These are phyloP conservation scores for Pichia inconspicua DNA, from an alignment of 1,139 yeast species.

Conservation along the genomic window DNA sequence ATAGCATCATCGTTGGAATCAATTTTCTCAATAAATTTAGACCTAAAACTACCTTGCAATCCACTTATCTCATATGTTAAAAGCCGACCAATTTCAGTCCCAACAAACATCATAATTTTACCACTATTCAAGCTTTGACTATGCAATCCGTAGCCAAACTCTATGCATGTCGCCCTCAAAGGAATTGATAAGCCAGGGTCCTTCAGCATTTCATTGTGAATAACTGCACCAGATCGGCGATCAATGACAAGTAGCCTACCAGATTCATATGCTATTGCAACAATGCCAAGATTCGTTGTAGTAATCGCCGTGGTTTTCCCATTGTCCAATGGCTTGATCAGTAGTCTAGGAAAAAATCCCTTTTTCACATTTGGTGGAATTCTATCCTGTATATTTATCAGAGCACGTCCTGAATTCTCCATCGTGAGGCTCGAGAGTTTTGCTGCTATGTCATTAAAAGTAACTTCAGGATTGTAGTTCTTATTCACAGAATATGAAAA, in stretches of 20 bases:
- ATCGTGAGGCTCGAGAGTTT: conserved; percentile 26
- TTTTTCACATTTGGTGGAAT: conserved; percentile 40
- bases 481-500: conserved; percentile 57
- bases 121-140: conserved; percentile 55
- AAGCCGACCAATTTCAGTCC: conserved; percentile 74
- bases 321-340: conserved; percentile 38
- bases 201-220: conserved; percentile 45
- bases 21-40: conserved; percentile 44
- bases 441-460: conserved; percentile 22
- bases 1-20: conserved; percentile 46
- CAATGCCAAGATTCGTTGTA: conserved; percentile 76
- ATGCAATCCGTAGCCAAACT: conserved; percentile 57
- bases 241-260: conserved; percentile 76
- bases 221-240: conserved; percentile 74
- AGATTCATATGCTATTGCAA: conserved; percentile 69
- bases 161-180: conserved; percentile 49
- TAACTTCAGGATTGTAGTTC: conserved; percentile 30
- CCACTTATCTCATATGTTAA: conserved; percentile 64
- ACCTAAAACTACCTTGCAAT: conserved; percentile 60
- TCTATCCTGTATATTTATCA: conserved; percentile 32
- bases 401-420: conserved; percentile 30
- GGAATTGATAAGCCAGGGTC: conserved; percentile 31
- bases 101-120: conserved; percentile 64
- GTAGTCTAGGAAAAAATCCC: conserved; percentile 65
- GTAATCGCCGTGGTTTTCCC: conserved; percentile 53